These are phyloP conservation scores for Euphorbia lathyris DNA, from an alignment of 345 rosid genomes.

Conservation along the genomic window DNA sequence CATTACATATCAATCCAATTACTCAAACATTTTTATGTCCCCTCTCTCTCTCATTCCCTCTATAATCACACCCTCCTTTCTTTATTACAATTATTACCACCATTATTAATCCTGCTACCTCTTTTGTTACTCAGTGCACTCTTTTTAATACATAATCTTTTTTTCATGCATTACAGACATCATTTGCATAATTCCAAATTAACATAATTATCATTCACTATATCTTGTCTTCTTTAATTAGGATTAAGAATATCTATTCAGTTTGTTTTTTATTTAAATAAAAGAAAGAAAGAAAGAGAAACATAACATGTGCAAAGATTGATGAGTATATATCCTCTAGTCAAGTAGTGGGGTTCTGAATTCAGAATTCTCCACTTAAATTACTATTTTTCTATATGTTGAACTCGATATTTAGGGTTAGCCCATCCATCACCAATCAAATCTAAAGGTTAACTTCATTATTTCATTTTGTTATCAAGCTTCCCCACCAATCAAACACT, in stretches of 20 bases:
- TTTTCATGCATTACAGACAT: slow-evolving; percentile 8
- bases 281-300: slow-evolving; percentile 5
- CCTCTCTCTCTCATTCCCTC: slow-evolving; percentile 22
- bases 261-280: too few species aligned
- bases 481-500: neutral
- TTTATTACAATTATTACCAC: slow-evolving; percentile 25
- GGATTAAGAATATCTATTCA: neutral
- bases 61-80: slow-evolving; percentile 3
- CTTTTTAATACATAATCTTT: neutral
- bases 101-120: slow-evolving; percentile 19
- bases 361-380: neutral
- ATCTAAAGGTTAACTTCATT: slow-evolving; percentile 7
- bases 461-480: neutral
- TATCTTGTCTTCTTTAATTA: neutral
- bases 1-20: slow-evolving; percentile 7
- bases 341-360: slow-evolving; percentile 11
- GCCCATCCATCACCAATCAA: neutral
- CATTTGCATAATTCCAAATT: slow-evolving; percentile 10
- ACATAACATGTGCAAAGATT: slow-evolving; percentile 38
- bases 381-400: neutral
- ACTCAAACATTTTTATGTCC: slow-evolving; percentile 20
- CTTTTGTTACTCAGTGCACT: slow-evolving; percentile 14
- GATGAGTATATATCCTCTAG: slow-evolving; percentile 11
- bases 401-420: neutral
- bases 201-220: slow-evolving; percentile 5